phyloP scores from a whole-genome alignment of 208 protist genomes.

The Leishmania guyanensis region DNA sequence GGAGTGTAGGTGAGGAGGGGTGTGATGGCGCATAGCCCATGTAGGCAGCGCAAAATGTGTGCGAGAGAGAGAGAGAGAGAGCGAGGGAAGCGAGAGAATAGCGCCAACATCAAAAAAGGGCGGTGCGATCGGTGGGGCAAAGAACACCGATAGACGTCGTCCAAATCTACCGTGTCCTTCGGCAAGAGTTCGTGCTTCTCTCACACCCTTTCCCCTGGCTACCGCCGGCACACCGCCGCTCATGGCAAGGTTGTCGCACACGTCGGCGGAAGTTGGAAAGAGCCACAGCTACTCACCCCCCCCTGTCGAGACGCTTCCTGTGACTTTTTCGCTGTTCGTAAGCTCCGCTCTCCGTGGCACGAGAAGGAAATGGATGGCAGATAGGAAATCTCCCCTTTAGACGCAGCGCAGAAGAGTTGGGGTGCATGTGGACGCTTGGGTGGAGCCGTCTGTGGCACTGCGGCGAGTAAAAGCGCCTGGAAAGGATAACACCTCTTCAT shows the following conservation, averaged over 20 bases:
- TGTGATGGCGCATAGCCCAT: not conserved
- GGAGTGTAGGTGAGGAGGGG: not conserved
- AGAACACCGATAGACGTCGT: not conserved
- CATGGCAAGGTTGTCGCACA: not conserved
- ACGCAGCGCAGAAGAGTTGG: not conserved
- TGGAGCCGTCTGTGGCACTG: not conserved
- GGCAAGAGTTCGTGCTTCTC: not conserved
- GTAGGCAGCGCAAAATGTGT: no score
- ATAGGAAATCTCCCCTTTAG: not conserved
- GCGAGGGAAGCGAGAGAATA: not conserved
- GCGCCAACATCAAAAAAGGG: not conserved
- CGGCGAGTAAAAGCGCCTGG: no score
- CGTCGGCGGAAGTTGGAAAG: not conserved
- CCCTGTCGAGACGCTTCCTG: not conserved
- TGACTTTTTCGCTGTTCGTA: no score
- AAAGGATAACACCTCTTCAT: slow-evolving; percentile 2
- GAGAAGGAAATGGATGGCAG: not conserved
- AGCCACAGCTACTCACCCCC: not conserved
- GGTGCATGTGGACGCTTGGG: not conserved
- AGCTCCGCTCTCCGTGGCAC: not conserved
- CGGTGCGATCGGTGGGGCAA: not conserved
- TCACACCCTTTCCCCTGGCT: not conserved
- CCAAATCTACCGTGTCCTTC: not conserved
- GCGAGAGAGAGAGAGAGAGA: not conserved
- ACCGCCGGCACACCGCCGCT: not conserved